A percentile compares a stretch with the other conserved stretches of the same genome.
phyloP scores from a whole-genome alignment of 2,329 filamentous ascomycete species.

The Thermothelomyces thermophilus region DNA sequence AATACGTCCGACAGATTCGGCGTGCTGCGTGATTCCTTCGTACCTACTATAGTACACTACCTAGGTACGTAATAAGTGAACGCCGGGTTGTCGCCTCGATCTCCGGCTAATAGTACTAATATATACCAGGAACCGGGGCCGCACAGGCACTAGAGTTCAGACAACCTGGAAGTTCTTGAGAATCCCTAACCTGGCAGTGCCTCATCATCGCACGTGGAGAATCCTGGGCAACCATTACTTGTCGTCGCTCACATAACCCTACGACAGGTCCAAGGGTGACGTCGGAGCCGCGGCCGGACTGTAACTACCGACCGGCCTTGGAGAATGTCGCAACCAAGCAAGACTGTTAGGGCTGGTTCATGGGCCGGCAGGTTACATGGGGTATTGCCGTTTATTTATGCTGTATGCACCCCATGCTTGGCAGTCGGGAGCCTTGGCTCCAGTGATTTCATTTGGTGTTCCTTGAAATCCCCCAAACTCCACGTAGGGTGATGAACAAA shows the following conservation, averaged over 20 bases:
- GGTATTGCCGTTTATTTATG: background rate
- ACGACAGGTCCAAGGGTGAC: constrained; percentile 10
- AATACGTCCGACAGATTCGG: background rate
- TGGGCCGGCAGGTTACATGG: constrained; percentile 13
- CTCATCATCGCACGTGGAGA: background rate
- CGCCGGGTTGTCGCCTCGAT: too few relatives aligned
- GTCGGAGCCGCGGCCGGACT: constrained; percentile 14
- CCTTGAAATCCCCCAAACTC: too few relatives aligned
- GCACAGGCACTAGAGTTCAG: background rate
- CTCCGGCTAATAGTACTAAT: background rate
- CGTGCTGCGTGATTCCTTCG: background rate
- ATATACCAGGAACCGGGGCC: background rate
- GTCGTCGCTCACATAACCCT: too few relatives aligned
- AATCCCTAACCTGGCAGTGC: too few relatives aligned
- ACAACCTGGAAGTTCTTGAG: too few relatives aligned
- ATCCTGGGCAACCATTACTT: too few relatives aligned
- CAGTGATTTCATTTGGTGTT: too few relatives aligned
- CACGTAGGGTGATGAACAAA: too few relatives aligned
- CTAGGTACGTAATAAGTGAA: too few relatives aligned
- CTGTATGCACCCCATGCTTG: constrained; percentile 10
- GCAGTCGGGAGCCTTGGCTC: constrained; percentile 4
- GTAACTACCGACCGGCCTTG: too few relatives aligned
- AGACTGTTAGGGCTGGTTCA: constrained; percentile 2
- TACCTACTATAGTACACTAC: too few relatives aligned
- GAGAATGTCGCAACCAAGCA: constrained; percentile 11